These are phyloP conservation scores for Backusella tarrabulga DNA, from an alignment of 192 early-diverging fungal species.

Conservation along the genomic window DNA sequence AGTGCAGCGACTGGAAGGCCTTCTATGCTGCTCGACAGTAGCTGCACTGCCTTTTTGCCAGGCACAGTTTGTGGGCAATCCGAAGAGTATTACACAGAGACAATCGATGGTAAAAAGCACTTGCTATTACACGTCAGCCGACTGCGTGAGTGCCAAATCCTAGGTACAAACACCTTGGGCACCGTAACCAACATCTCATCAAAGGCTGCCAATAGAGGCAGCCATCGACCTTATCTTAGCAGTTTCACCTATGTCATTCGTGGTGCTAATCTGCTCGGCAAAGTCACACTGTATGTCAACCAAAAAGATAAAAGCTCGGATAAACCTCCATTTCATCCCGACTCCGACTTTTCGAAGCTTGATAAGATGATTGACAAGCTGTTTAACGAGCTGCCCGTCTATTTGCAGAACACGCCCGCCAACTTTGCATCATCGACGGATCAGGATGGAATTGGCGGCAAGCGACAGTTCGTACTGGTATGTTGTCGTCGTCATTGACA, in stretches of 20 bases:
- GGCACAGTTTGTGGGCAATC: constrained; percentile 1
- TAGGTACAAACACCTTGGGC: not conserved
- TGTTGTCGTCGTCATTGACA: not conserved
- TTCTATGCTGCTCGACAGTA: constrained; percentile 42
- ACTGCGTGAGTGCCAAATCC: not conserved
- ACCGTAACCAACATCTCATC: not conserved
- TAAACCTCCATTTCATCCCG: constrained; percentile 36
- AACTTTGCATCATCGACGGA: constrained; percentile 22
- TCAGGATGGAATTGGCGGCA: constrained; percentile 20
- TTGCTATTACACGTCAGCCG: not conserved
- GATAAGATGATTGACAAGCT: constrained; percentile 35
- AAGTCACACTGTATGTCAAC: constrained; percentile 44
- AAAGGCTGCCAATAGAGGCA: constrained; percentile 38
- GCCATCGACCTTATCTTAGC: constrained; percentile 74
- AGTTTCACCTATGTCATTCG: constrained; percentile 48
- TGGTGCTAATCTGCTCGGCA: constrained; percentile 41
- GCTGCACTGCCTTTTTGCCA: constrained; percentile 49
- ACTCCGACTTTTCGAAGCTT: constrained; percentile 46
- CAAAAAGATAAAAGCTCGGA: constrained; percentile 33
- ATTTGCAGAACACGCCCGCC: constrained; percentile 35
- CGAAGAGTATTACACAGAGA: constrained; percentile 11
- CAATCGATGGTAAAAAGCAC: not conserved
- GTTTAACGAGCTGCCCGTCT: constrained; percentile 31
- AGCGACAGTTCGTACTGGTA: constrained; percentile 17
- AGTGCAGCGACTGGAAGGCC: constrained; percentile 48